Evolutionary conservation across 257 asterid genomes (phyloP), one percentile per base, ranked within the genome.

Genomic region (Petrea volubilis): DNA sequence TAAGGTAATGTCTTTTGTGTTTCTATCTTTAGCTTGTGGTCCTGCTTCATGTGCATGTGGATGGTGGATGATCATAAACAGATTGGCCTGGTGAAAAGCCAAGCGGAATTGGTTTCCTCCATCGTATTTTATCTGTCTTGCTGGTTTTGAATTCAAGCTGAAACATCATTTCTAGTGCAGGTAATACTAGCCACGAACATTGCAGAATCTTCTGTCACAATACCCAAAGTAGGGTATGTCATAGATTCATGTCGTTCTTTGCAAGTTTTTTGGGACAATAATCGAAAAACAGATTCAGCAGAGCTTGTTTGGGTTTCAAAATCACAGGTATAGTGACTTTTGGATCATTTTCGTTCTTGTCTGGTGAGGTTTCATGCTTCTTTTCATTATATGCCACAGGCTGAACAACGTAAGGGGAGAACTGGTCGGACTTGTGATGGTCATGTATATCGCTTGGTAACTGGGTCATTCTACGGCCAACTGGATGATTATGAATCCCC

Each of bases 391-490:
- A 29, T 75, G 36, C 60, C 46, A 38, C 83, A 94, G 99, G 99
- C 99, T 60, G 95, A 94, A 33, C 99, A 94, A 81, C 92, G 99
- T 18, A 86, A 66, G 67, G 99, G 98, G 67, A 85, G 99, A 84
- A 94, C 99, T 71, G 96, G 98, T 18, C 95, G 99, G 70, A 94
- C 97, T 68, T 94, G 98, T 80, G 99, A 94, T 55, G 98, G 98
- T 38, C 67, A 71, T 68, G 91, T 91, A 49, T 94, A 86, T 79
- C 95, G 98, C 56, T 71, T 94, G 83, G 96, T 94, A 50, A 88
- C 97, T 28, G 79, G 91, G 70, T 68, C 87, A 63, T 94, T 91
- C 79, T 94, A 73, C 46, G 78, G 81, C 79, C 91, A 86, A 65
- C 80, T 94, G 56, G 91, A 79, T 46, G 95, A 91, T 63, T 88